Percentiles rank a stretch among this genome's conserved stretches.
Evolutionary conservation across 1,139 yeast species (phyloP).

Genomic region (Scheffersomyces quercinus): DNA sequence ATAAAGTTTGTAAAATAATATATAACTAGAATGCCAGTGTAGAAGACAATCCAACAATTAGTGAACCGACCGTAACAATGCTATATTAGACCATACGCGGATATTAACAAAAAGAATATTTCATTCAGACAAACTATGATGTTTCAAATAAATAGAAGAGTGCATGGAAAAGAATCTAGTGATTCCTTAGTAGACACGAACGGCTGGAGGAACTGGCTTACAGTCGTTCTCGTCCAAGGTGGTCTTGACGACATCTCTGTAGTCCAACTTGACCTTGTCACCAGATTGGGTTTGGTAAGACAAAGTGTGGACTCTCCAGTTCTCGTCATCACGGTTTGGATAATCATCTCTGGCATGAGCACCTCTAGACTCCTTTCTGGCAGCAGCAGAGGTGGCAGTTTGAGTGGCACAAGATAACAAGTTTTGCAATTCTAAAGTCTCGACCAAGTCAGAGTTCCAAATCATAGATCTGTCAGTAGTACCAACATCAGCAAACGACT

Average conservation of each 20-base stretch:
- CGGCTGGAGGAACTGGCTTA: constrained; percentile 95
- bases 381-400: constrained; percentile 92
- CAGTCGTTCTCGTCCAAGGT: constrained; percentile 92
- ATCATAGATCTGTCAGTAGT: constrained; percentile 97
- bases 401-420: constrained; percentile 96
- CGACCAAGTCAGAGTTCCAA: constrained; percentile 97
- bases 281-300: constrained; percentile 84
- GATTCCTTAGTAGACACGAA: constrained; percentile 76
- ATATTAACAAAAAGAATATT: constrained; percentile 1
- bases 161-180: background rate
- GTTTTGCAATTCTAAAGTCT: constrained; percentile 94
- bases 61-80: background rate
- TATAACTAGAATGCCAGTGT: too few relatives aligned
- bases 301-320: constrained; percentile 98
- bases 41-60: too few relatives aligned
- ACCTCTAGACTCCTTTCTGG: constrained; percentile 97
- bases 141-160: background rate
- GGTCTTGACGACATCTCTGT: constrained; percentile 81
- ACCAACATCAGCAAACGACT: constrained; percentile 64
- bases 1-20: too few relatives aligned
- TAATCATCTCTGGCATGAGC: constrained; percentile 99
- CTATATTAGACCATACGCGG: background rate
- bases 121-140: too few relatives aligned
- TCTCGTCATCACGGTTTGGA: constrained; percentile 91
- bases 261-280: constrained; percentile 70